Evolutionary conservation across 2,329 filamentous ascomycete species (phyloP), one percentile per base, ranked within the genome.

Genomic region (Aspergillus jensenii): DNA sequence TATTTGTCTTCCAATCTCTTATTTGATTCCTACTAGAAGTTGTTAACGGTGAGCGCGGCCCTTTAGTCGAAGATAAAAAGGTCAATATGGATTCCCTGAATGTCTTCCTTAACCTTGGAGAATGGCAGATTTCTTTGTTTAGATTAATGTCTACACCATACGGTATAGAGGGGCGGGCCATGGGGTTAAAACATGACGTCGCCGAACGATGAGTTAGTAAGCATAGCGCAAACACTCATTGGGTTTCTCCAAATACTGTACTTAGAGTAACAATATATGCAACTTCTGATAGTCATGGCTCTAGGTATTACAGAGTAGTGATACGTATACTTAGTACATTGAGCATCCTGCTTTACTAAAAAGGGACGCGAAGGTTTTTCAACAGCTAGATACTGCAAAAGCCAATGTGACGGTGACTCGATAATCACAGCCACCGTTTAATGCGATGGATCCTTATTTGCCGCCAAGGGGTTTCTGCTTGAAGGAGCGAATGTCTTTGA

Each of bases 401-500:
- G 17, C 17, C 40, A 31, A 43, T 11, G 40, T 11, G 6, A 17
- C 11, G 17, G 9, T 43, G 7, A 17, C 40, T 43, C 40, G 12
- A 44, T 43, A 25, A 4, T 1, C 40, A 52, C 21, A 27, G 8
- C 27, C 27, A 19, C 19, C 5, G n/a, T 8, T 11, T 9, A 14
- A 31, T 54, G 31, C 2, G 21, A 19, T n/a, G 12, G 7, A 51
- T 31, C 1, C 21, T 55, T 37, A 56, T 55, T 48, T 37, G 39
- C 61, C 49, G 31, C 69, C 66, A 41, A 69, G 66, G 35, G 72
- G 58, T 25, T 52, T 66, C 59, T 73, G 73, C 39, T 59, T 64
- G 41, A 64, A 63, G 31, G 67, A 50, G 33, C 63, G 69, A 40
- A 74, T 23, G 56, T 75, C 73, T 46, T 65, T 71, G 7, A 75